Conservation (phyloP, 169 alveolate species). For the Plasmodium ovale region DNA sequence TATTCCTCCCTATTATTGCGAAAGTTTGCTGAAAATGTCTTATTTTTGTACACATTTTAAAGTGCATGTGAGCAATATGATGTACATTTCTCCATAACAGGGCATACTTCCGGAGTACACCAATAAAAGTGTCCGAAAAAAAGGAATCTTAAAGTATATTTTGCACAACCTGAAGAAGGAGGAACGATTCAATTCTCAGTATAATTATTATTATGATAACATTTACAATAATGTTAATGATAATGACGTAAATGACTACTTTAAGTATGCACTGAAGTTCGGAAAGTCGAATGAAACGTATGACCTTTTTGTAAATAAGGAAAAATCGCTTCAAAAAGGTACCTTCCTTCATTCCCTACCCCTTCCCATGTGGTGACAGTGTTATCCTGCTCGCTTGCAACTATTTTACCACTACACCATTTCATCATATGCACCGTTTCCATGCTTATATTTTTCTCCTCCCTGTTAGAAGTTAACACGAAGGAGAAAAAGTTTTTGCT, state of each 20-base stretch:
- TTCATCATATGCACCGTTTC: not conserved
- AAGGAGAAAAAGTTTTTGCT: slow-evolving; percentile 54
- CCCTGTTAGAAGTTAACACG: slow-evolving; percentile 11
- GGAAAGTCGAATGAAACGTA: slow-evolving; percentile 16
- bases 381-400: too few relatives aligned
- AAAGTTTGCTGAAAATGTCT: too few relatives aligned
- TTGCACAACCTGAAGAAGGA: slow-evolving; percentile 29
- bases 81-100: too few relatives aligned
- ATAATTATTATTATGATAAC: slow-evolving; percentile 51
- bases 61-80: too few relatives aligned
- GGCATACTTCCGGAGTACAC: slow-evolving; percentile 16
- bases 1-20: too few relatives aligned
- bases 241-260: slow-evolving; percentile 32
- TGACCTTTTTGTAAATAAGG: slow-evolving; percentile 32
- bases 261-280: slow-evolving; percentile 21
- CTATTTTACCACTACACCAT: too few relatives aligned
- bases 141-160: slow-evolving; percentile 45
- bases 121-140: slow-evolving; percentile 46
- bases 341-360: not conserved
- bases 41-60: too few relatives aligned
- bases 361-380: not conserved
- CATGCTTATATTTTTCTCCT: not conserved
- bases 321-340: slow-evolving; percentile 27
- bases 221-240: slow-evolving; percentile 53
- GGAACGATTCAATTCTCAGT: slow-evolving; percentile 10